Evolutionary conservation across 202 grass and related monocot genomes (phyloP).

Genomic region (Setaria viridis): DNA sequence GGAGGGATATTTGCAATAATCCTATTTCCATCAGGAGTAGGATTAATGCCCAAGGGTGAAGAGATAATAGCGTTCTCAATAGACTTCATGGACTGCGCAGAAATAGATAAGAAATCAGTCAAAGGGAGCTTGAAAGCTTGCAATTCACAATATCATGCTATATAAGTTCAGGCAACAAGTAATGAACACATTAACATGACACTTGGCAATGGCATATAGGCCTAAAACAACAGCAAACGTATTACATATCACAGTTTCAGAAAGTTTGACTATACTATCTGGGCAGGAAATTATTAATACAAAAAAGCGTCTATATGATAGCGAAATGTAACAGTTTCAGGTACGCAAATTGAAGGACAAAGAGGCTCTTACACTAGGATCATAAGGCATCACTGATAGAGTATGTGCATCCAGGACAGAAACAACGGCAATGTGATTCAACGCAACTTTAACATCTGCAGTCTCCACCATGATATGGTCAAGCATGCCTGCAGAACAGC

Average conservation of each 20-base stretch:
- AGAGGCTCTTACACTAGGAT: conserved; percentile 72
- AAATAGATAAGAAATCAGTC: conserved; percentile 42
- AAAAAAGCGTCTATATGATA: not conserved
- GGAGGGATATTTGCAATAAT: conserved; percentile 81
- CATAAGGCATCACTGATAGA: conserved; percentile 91
- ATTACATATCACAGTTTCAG: not conserved
- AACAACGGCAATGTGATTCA: conserved; percentile 89
- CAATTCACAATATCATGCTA: not conserved
- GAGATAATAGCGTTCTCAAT: conserved; percentile 82
- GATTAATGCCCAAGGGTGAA: conserved; percentile 94
- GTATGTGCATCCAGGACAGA: conserved; percentile 88
- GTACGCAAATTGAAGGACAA: conserved; percentile 15
- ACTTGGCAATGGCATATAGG: not conserved
- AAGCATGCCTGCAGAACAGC: conserved; percentile 73
- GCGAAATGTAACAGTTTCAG: not conserved
- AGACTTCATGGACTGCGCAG: conserved; percentile 75
- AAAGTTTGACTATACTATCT: not conserved
- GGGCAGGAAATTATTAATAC: not conserved
- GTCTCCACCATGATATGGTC: conserved; percentile 93
- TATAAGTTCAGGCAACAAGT: conserved; percentile 19
- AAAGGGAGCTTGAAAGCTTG: conserved; percentile 29
- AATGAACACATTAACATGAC: conserved; percentile 6
- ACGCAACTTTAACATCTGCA: conserved; percentile 62
- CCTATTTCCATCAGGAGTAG: conserved; percentile 74
- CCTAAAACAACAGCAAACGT: not conserved